phyloP scores from a whole-genome alignment of 2,329 filamentous ascomycete species.

The Xylariaceae sp. region DNA sequence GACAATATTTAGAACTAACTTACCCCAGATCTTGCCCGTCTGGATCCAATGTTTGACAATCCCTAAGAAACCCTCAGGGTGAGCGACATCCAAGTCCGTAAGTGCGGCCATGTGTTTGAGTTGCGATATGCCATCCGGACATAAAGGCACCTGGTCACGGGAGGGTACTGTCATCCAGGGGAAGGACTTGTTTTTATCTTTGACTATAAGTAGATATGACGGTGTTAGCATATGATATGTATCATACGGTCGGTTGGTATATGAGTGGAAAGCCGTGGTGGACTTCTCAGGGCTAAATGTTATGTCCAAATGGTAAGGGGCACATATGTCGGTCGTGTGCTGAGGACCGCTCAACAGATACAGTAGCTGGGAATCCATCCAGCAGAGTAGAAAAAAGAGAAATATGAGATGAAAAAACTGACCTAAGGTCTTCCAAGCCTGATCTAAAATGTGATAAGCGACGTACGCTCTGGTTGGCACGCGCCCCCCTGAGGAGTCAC shows the following conservation, averaged over 20 bases:
- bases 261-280: too few species aligned
- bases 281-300: too few species aligned
- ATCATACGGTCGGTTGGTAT: not conserved
- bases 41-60: not conserved
- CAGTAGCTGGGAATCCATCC: too few species aligned
- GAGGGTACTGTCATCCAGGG: not conserved
- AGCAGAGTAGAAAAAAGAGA: not conserved
- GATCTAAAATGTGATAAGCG: not conserved
- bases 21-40: not conserved
- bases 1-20: too few species aligned
- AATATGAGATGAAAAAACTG: not conserved
- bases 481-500: too few species aligned
- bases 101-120: not conserved
- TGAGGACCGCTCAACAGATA: too few species aligned
- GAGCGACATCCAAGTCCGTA: not conserved
- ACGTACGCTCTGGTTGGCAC: not conserved
- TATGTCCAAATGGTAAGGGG: too few species aligned
- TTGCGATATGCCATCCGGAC: not conserved
- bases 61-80: not conserved
- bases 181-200: not conserved
- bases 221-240: not conserved
- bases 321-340: too few species aligned
- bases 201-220: not conserved
- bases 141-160: not conserved
- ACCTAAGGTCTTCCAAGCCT: not conserved